Evolutionary conservation across 2,329 filamentous ascomycete genomes (phyloP).

Genomic region (Rhytidhysteron rufulum): DNA sequence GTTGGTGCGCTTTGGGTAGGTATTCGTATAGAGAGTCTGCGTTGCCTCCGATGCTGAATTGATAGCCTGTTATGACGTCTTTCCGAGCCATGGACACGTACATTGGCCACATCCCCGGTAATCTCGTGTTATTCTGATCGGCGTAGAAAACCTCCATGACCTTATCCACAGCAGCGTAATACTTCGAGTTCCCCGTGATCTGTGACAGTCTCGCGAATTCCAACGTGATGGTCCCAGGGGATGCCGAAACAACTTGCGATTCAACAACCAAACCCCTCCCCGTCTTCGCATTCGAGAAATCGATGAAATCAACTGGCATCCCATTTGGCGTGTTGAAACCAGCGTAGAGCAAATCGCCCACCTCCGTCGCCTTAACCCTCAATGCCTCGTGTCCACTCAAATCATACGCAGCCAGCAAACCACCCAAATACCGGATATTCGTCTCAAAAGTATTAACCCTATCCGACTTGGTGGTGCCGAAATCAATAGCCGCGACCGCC

Average conservation of each 20-base stretch:
- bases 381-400: slow-evolving; percentile 70
- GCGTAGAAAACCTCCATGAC: slow-evolving; percentile 77
- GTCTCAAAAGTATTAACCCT: slow-evolving; percentile 92
- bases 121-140: slow-evolving; percentile 65
- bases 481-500: slow-evolving; percentile 72
- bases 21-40: slow-evolving; percentile 37
- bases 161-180: slow-evolving; percentile 84
- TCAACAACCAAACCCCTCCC: slow-evolving; percentile 59
- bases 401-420: slow-evolving; percentile 81
- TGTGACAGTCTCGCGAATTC: slow-evolving; percentile 90
- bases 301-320: slow-evolving; percentile 67
- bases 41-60: slow-evolving; percentile 31
- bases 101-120: slow-evolving; percentile 79
- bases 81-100: slow-evolving; percentile 44
- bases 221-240: slow-evolving; percentile 67
- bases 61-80: slow-evolving; percentile 25
- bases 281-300: slow-evolving; percentile 29
- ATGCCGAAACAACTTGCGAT: slow-evolving; percentile 18
- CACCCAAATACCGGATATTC: slow-evolving; percentile 84
- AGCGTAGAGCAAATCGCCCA: slow-evolving; percentile 74
- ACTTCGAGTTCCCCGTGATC: slow-evolving; percentile 73
- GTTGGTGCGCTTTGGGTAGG: slow-evolving; percentile 44
- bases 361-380: slow-evolving; percentile 71
- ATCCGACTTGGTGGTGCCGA: slow-evolving; percentile 63
- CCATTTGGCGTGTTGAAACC: slow-evolving; percentile 88